Base-by-base conservation (phyloP, 352 stramenopile species). In the Phytopythium mirpurense region DNA sequence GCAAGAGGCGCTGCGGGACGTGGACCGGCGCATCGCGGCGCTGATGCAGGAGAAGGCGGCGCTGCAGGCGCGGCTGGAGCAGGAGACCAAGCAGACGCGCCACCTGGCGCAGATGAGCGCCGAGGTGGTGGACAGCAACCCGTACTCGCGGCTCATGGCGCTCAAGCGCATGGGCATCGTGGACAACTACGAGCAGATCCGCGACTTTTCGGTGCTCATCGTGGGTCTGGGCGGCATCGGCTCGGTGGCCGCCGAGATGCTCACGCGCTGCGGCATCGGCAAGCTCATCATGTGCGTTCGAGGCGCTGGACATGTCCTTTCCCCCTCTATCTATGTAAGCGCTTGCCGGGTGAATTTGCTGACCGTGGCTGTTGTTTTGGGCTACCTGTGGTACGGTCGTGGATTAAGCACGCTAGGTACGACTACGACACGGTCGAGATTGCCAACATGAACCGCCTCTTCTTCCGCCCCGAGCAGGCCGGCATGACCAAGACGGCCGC, bases 401-500 rank as follows among this genome's bases (percentile, higher is more conserved):
- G 15, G 8, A 14, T 15, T n/a, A n/a, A n/a, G n/a, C n/a, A n/a
- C n/a, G n/a, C n/a, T n/a, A 56, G 40, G 62, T 93, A 92, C 60
- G 87, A 96, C 68, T 96, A 95, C 62, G 87, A 96, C 64, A 86
- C 66, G 26, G 87, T 96, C 44, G 87, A 95, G 69, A 74, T 95
- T 51, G 87, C 82, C 49, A 96, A 96, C 55, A 96, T 96, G 87
- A 96, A 96, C 63, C 85, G 87, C 32, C 65, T 96, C 31, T 96
- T 96, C 70, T 96, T 95, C 60, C 83, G 83, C 5, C 86, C 86
- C 3, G 78, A 93, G 55, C 86, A 96, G 58, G 83, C 78, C 0
- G 85, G 85, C 42, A 82, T 90, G 72, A 89, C 77, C 62, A 96
- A 96, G 71, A 92, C 83, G 2, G 83, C 83, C 9, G 87, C 87